Evolutionary conservation across 2,329 filamentous ascomycete species (phyloP), one percentile per base, ranked within the genome.

Genomic region (Cyphellophora attinorum): DNA sequence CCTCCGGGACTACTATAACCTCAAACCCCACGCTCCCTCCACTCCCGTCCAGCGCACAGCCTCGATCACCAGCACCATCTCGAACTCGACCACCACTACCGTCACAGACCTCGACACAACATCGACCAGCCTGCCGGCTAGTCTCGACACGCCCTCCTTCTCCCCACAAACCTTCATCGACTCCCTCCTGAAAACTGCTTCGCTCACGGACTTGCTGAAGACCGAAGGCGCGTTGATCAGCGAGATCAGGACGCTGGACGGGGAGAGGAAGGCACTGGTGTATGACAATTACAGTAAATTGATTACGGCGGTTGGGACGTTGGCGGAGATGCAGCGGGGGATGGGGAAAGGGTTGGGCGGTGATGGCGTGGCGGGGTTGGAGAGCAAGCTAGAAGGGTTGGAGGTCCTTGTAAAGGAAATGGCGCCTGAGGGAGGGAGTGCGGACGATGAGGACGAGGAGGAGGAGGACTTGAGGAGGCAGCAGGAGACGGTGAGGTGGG

Each of bases 201-300:
- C 57, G 2, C 50, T 65, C 5, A 53, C 58, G 3, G 62, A 61
- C 2, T 59, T 65, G 14, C 46, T 65, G 6, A 62, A 61, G 29
- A 61, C 60, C 2, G 62, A 65, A 42, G 60, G 61, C 25, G 60
- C 58, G 5, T 52, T 65, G n/a, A 58, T 65, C 5, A 59, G 57
- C 46, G 89, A 96, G 61, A 89, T 94, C 31, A 67, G 86, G 23
- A 88, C 85, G 2, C 68, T 98, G 12, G 91, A 96, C 52, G 89
- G 89, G 15, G 91, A 98, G 68, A 82, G 91, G 59, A 98, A 98
- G 62, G 88, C 89, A 2, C 64, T 98, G 42, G 91, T 98, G 4
- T 98, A 98, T 58, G 89, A 98, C 57, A 98, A 98, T 56, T 98
- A 96, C 59, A 91, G 82, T 48, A 96, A 96, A 62, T 64, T 98